Percentiles rank a stretch among this genome's conserved stretches.
These are phyloP conservation scores for Xylariaceae sp. DNA, from an alignment of 2,329 filamentous ascomycete species.

Conservation along the genomic window DNA sequence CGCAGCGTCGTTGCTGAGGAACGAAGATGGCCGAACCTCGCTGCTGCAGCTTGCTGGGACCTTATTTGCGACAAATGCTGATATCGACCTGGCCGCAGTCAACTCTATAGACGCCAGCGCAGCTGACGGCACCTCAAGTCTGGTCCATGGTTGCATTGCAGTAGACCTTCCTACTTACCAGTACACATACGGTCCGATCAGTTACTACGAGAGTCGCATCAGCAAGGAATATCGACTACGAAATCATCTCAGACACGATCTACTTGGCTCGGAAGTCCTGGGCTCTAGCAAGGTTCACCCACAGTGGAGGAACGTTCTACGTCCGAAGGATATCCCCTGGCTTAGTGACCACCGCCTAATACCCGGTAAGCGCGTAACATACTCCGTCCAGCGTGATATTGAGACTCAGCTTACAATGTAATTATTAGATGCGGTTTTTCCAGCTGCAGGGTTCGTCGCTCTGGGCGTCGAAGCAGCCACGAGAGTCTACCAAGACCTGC, in stretches of 20 bases:
- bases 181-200: constrained; percentile 11
- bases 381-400: neutral
- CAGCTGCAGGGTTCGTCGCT: constrained; percentile 7
- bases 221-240: constrained; percentile 15
- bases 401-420: too few species aligned
- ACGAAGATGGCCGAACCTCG: neutral
- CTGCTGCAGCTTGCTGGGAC: constrained; percentile 11
- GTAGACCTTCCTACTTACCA: constrained; percentile 15
- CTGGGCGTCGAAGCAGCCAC: constrained; percentile 12
- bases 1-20: constrained; percentile 1
- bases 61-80: constrained; percentile 7
- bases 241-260: constrained; percentile 4
- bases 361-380: constrained; percentile 8
- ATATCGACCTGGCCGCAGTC: constrained; percentile 6
- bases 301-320: constrained; percentile 1
- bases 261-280: constrained; percentile 10
- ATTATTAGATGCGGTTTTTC: constrained; percentile 1
- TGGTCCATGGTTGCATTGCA: constrained; percentile 8
- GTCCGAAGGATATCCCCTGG: constrained; percentile 11
- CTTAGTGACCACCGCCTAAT: constrained; percentile 10
- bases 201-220: constrained; percentile 12
- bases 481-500: neutral
- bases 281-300: neutral
- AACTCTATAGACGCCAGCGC: constrained; percentile 8
- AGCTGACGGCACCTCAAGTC: neutral